Evolutionary conservation across 768 basidiomycete species (phyloP).

Genomic region (Kwoniella newhampshirensis): DNA sequence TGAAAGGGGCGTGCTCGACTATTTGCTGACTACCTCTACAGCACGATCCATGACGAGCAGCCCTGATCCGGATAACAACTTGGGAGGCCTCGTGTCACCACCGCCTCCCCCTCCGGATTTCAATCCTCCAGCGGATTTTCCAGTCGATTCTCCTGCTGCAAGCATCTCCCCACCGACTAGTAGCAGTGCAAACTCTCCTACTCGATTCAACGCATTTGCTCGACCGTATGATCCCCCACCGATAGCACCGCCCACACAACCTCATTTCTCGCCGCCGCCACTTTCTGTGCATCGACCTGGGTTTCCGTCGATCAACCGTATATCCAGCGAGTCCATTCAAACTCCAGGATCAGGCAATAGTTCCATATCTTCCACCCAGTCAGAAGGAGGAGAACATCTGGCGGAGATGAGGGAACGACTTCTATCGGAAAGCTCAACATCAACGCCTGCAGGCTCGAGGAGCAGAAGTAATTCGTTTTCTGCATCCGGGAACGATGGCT

Average conservation of each 20-base stretch:
- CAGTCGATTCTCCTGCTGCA: slow-evolving; percentile 19
- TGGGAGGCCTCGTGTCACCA: slow-evolving; percentile 5
- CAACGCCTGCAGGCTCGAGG: slow-evolving; percentile 7
- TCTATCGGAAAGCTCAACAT: slow-evolving; percentile 10
- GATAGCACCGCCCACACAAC: background rate
- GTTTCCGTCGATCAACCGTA: slow-evolving; percentile 18
- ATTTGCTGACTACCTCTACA: too few species aligned
- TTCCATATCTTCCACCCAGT: slow-evolving; percentile 17
- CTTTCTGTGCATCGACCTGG: slow-evolving; percentile 24
- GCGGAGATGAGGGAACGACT: slow-evolving; percentile 36
- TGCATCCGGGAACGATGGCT: slow-evolving; percentile 1
- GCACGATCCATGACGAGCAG: too few species aligned
- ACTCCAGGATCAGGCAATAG: slow-evolving; percentile 21
- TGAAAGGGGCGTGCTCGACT: too few species aligned
- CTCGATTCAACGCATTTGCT: background rate
- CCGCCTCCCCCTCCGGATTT: slow-evolving; percentile 34
- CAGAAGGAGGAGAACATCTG: slow-evolving; percentile 37
- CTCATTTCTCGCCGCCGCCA: background rate
- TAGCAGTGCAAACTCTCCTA: slow-evolving; percentile 3
- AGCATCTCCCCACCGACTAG: slow-evolving; percentile 19
- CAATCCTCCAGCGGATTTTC: slow-evolving; percentile 40
- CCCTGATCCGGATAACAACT: too few species aligned
- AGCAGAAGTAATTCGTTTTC: slow-evolving; percentile 10
- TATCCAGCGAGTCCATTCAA: slow-evolving; percentile 27
- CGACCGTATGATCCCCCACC: background rate